Evolutionary conservation across 805 yeast species (phyloP), one percentile per base, ranked within the genome.

Genomic region (Tetrapisispora taiwanensis): DNA sequence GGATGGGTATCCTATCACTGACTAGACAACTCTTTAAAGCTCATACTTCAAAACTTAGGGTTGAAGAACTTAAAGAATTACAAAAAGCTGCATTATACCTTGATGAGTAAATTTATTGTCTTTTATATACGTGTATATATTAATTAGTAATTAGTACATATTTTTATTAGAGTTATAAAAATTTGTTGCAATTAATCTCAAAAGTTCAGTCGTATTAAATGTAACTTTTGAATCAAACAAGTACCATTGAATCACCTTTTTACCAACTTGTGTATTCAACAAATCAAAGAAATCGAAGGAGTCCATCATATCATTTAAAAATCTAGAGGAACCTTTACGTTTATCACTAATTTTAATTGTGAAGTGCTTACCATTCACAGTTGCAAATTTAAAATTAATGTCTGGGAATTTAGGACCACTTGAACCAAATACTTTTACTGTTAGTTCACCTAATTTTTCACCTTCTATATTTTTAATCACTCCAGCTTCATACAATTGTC

Each of bases 221-320:
- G 69, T 68, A 7, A 78, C 88, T 72, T 74, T 74, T 0, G 80
- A 83, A 46, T 79, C 80, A 57, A 87, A 83, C 49, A 84, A 52
- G 3, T 70, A 65, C 54, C 85, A 67, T 14, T 63, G 64, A 34
- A 69, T 63, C 41, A 72, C 71, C 50, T 76, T 76, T 51, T 48
- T 44, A n/a, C 84, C 88, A 49, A 83, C 85, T 62, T 89, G 96
- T 42, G 74, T 70, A 37, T 75, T 76, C 49, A 90, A 68, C 39
- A 90, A 63, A 24, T 82, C 79, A 54, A 85, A 92, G 45, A 90
- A 70, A 0, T 84, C 73, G 18, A 90, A 59, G 12, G 75, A 70
- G 31, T 70, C 71, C 12, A 69, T 59, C 0, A 71, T 69, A 14
- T 52, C 54, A 9, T 45, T 20, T 36, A 49, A 51, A 14, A 36